phyloP scores from a whole-genome alignment of 768 basidiomycete genomes.

The Asterophora lycoperdoides region DNA sequence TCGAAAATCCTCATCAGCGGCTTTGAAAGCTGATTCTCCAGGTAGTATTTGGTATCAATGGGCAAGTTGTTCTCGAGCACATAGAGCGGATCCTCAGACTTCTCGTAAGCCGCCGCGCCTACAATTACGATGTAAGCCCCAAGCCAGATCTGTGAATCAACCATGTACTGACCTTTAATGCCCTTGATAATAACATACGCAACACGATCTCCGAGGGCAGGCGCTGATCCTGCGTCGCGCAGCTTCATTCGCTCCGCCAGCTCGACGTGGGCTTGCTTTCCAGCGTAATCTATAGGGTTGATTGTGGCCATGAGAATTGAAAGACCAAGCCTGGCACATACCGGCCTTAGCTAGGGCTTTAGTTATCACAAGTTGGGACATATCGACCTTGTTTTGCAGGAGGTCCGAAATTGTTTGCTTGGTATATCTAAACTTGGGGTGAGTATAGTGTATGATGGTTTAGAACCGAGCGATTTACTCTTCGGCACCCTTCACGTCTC shows the following conservation, averaged over 20 bases:
- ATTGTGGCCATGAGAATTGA: neutral
- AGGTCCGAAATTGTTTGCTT: conserved; percentile 93
- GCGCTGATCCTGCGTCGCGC: conserved; percentile 96
- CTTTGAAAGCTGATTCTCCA: conserved; percentile 97
- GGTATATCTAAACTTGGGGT: conserved; percentile 58
- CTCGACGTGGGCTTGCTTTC: conserved; percentile 95
- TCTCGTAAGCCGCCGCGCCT: conserved; percentile 98
- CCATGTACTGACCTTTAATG: conserved; percentile 62
- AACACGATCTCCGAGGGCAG: conserved; percentile 96
- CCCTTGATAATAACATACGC: conserved; percentile 99
- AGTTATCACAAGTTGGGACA: conserved; percentile 99
- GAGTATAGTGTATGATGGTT: neutral
- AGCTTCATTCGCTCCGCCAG: conserved; percentile 93
- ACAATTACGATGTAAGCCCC: neutral
- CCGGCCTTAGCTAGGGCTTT: conserved; percentile 91
- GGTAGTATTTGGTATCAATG: conserved; percentile 96
- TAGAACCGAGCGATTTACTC: conserved; percentile 46
- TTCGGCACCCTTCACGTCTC: conserved; percentile 91
- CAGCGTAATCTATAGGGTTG: conserved; percentile 68
- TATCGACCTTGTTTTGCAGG: conserved; percentile 94
- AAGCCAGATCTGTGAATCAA: neutral
- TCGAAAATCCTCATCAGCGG: conserved; percentile 98
- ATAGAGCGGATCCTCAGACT: conserved; percentile 96
- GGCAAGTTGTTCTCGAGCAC: conserved; percentile 98
- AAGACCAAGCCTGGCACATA: conserved; percentile 25